Evolutionary conservation across 2,329 filamentous ascomycete genomes (phyloP).

Genomic region (Pyricularia grisea): DNA sequence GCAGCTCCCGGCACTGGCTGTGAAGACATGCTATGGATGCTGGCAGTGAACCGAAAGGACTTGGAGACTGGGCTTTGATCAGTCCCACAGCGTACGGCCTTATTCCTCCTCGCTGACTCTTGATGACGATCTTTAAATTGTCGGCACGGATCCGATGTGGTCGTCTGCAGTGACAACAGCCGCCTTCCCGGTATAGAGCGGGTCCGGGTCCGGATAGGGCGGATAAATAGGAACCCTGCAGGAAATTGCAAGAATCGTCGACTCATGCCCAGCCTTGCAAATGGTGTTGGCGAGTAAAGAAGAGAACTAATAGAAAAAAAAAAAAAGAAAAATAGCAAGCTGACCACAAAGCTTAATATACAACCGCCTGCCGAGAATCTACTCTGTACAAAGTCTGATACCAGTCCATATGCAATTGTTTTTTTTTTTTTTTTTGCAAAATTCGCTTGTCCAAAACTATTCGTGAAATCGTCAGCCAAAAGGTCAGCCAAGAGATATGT

Average conservation of each 20-base stretch:
- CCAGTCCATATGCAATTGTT: no score
- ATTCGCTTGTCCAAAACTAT: neutral
- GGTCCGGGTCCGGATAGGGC: neutral
- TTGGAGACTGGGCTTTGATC: neutral
- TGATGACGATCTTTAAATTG: neutral
- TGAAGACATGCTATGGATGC: neutral
- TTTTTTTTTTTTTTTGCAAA: no score
- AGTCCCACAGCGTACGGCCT: neutral
- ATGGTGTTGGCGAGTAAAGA: neutral
- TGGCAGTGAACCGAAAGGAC: neutral
- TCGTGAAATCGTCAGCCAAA: neutral
- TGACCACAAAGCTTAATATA: neutral
- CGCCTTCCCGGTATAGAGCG: neutral
- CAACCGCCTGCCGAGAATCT: no score
- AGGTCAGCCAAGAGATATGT: neutral
- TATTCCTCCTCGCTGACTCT: neutral
- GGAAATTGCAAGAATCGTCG: neutral
- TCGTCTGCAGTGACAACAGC: neutral
- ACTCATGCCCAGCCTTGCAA: no score
- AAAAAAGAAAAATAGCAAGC: neutral
- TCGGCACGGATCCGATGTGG: neutral
- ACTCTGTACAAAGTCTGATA: neutral
- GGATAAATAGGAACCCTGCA: neutral
- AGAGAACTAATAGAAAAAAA: neutral
- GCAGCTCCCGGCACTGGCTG: neutral